Base-by-base conservation (phyloP, 345 rosid genomes). In the Rhizophora mangle region DNA sequence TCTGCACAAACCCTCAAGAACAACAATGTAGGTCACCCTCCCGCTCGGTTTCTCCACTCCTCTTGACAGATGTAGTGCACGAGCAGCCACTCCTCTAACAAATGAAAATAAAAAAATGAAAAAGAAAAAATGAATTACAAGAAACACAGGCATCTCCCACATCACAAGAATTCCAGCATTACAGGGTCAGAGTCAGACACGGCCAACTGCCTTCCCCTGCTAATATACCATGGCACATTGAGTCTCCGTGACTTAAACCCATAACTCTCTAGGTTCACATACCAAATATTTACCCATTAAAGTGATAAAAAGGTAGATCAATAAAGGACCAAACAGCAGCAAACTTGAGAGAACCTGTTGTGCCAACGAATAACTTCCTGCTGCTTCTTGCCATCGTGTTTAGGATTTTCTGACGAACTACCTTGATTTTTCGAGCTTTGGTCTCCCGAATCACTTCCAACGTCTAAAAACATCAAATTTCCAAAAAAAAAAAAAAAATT, bases 31-130 rank as follows among this genome's bases (percentile, higher is more conserved):
- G 0, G 99, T 95, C 65, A 95, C 96, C 81, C 97, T 90, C 74
- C 99, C 99, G 79, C 99, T 95, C 11, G 99, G 99, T 80, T 95
- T 95, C 85, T 95, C 99, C 80, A 95, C 99, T 60, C 97, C 99
- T 81, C 99, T 87, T 16, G 99, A 95, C 22, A 95, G 85, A 82
- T 95, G 99, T 71, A 95, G 78, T 61, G 99, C 97, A 60, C 97
- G 99, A 72, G 99, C 99, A 19, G 97, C 96, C 66, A 90, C 99
- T 70, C 99, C 99, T 85, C 99, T 95, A 59, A 70, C 34, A 37
- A 75, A 68, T 65, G 19, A 49, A 70, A 69, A 67, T 24, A 24
- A 24, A 24, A 24, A 24, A 24, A 24, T 24, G 24, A 68, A 49
- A 68, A 26, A 47, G 47, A 18, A 20, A 32, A 61, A 46, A 3